A percentile compares a stretch with the other conserved stretches of the same genome.
phyloP scores from a whole-genome alignment of 2,329 filamentous ascomycete species.

The Pseudopithomyces chartarum region DNA sequence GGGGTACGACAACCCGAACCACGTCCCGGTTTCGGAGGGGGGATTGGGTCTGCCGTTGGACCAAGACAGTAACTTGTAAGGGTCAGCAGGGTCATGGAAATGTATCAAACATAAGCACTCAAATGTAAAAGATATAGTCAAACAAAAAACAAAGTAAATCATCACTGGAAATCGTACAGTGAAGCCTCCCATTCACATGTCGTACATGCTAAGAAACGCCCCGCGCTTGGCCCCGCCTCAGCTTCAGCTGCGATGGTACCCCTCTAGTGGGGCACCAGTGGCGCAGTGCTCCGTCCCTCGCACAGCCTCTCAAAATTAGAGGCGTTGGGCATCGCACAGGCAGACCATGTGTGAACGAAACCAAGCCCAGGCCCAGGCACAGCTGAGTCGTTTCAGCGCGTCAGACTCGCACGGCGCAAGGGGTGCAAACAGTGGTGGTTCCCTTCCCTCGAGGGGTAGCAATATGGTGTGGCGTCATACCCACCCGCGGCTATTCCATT shows the following conservation, averaged over 20 bases:
- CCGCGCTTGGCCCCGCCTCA: neutral
- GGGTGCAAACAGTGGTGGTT: no score
- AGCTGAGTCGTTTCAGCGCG: no score
- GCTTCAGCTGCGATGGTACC: slow-evolving; percentile 1
- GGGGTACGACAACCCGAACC: slow-evolving; percentile 22
- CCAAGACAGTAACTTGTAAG: slow-evolving; percentile 7
- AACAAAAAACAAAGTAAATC: neutral
- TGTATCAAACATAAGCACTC: no score
- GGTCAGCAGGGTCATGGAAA: no score
- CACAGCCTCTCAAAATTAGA: slow-evolving; percentile 4
- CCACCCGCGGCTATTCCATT: neutral
- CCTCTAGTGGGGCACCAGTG: neutral
- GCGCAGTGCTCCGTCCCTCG: neutral
- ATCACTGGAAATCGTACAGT: neutral
- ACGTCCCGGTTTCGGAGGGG: slow-evolving; percentile 15
- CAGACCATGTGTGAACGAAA: no score
- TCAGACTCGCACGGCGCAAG: no score
- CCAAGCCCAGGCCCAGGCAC: no score
- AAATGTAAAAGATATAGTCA: no score
- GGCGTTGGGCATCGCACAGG: neutral
- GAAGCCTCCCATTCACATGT: neutral
- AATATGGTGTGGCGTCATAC: slow-evolving; percentile 7
- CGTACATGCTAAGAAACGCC: neutral
- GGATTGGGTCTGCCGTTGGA: slow-evolving; percentile 16
- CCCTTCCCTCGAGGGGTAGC: no score